Evolutionary conservation across 305 asterid species (phyloP).

Genomic region (Plantago rigida): DNA sequence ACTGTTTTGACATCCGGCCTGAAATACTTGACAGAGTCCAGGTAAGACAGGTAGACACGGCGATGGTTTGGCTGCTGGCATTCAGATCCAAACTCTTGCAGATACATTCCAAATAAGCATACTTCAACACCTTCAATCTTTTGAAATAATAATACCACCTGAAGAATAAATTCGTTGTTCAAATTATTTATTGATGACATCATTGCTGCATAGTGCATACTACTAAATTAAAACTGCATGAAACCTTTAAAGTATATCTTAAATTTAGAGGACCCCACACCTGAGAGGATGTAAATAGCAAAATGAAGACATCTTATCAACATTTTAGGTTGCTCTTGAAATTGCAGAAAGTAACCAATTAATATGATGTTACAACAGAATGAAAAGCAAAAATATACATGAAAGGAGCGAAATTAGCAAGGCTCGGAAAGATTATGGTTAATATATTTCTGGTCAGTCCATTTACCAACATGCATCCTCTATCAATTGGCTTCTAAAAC

Average conservation of each 20-base stretch:
- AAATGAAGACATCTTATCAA: neutral
- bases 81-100: conserved; percentile 98
- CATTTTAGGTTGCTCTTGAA: neutral
- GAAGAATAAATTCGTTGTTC: conserved; percentile 33
- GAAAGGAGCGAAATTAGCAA: too few species aligned
- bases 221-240: conserved; percentile 5
- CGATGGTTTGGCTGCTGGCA: conserved; percentile 95
- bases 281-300: neutral
- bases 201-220: neutral
- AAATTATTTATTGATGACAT: conserved; percentile 12
- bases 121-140: conserved; percentile 98
- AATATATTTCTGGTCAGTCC: conserved; percentile 1
- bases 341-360: neutral
- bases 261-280: neutral
- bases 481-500: conserved; percentile 5
- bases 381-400: too few species aligned
- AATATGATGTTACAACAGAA: neutral
- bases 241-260: conserved; percentile 12
- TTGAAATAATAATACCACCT: conserved; percentile 87
- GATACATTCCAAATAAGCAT: conserved; percentile 96
- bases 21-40: conserved; percentile 97
- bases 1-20: conserved; percentile 89
- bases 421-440: conserved; percentile 9
- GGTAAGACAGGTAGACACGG: conserved; percentile 89
- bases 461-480: conserved; percentile 16